phyloP scores from a whole-genome alignment of 169 alveolate species.

The Eimeria praecox region DNA sequence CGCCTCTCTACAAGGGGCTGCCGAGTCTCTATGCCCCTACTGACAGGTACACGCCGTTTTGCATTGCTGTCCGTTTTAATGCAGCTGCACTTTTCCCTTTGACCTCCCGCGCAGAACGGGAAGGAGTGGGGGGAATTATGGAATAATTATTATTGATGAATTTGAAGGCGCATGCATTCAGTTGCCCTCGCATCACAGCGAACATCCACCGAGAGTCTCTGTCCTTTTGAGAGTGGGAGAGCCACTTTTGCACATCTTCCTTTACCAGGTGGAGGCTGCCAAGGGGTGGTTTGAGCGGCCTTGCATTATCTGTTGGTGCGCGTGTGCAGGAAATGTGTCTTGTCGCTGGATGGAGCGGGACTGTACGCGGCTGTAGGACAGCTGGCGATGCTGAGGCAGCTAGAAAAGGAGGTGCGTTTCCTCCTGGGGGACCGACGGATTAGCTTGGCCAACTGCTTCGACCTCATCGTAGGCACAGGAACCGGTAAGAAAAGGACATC shows the following conservation, averaged over 20 bases:
- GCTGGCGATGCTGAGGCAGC: conserved; percentile 64
- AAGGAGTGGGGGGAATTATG: background rate
- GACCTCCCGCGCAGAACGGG: background rate
- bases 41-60: background rate
- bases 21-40: conserved; percentile 1
- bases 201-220: background rate
- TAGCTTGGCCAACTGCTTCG: conserved; percentile 35
- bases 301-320: background rate
- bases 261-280: background rate
- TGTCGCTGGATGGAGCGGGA: conserved; percentile 60
- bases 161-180: background rate
- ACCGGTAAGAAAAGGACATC: background rate
- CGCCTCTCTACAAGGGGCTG: conserved; percentile 9
- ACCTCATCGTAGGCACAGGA: conserved; percentile 57
- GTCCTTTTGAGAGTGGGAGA: background rate
- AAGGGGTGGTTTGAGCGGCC: background rate
- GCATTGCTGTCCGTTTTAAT: background rate
- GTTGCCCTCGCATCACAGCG: background rate
- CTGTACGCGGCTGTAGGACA: conserved; percentile 54
- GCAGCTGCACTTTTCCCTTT: background rate
- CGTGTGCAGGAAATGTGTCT: conserved; percentile 43
- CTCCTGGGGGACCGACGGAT: conserved; percentile 38
- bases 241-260: background rate
- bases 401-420: conserved; percentile 68
- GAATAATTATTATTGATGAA: no score